Evolutionary conservation across 768 basidiomycete species (phyloP), one percentile per base, ranked within the genome.

Genomic region (Leccinum subgranulosum): DNA sequence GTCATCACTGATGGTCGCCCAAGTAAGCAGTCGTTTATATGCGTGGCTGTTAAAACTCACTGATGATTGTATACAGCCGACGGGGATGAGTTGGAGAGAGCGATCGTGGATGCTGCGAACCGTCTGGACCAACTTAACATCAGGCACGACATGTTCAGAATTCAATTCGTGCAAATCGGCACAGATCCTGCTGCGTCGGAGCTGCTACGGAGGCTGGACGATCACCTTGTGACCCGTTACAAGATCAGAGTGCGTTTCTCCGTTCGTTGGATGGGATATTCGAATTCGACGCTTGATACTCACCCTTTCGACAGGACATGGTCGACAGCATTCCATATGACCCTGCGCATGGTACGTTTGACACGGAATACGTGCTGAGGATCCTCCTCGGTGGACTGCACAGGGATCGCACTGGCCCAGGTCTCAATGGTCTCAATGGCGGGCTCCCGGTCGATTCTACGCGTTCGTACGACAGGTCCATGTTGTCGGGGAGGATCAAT

Each of bases 141-240:
- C 51, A 75, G 67, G n/a, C 64, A 71, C 2, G 67, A 72, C n/a
- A 75, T 76, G 66, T 69, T 81, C 4, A 76, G 79, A 11, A 69
- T 81, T 28, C 76, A 78, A 46, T 77, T 81, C 36, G 69, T 82
- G 33, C 80, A 81, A 60, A 76, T 81, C 21, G 80, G 80, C 0
- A 67, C 71, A 6, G 72, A 73, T 51, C 55, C 60, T 1, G 75
- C 53, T 48, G 77, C 79, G 2, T 60, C 77, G 1, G 75, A 74
- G 45, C 69, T 77, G 17, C 57, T 80, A 31, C 74, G 74, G 57
- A 69, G 62, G n/a, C 69, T 80, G 1, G 78, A 79, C 52, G 73
- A 78, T 57, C 72, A 74, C 15, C 68, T 79, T 6, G 61, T 60
- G 51, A 50, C 15, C 1, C 66, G 60, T 4, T 73, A 72, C 64